Base-by-base conservation (phyloP, 345 rosid species). In the Melastoma malabathricum region DNA sequence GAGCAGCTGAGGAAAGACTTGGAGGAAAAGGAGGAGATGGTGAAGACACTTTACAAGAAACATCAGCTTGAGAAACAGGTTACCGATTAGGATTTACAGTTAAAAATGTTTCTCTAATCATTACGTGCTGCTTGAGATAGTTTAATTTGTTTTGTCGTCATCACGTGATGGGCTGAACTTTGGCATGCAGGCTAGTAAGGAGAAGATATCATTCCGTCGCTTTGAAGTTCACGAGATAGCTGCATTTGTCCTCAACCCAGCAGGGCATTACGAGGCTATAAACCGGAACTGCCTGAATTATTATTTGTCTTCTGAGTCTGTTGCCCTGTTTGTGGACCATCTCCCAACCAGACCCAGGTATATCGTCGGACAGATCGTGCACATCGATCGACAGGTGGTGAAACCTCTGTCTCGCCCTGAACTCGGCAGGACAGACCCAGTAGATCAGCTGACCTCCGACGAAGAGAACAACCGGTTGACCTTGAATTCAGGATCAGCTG, bases 1-100 rank as follows among this genome's bases (percentile, higher is more conserved):
- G 94, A 81, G 67, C 78, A 70, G 65, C 81, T 87, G 47, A 75
- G 63, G 65, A 88, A 83, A 73, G 95, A 88, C 41, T 53, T 88
- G 63, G 85, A 81, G 51, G 95, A 76, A 56, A 88, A 88, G 74
- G 78, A 80, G 56, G 92, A 85, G 71, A 73, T 81, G 51, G 77
- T 79, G 52, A 75, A 83, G 66, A 78, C 86, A n/a, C 55, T 88
- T 63, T 85, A 76, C 63, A 67, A 81, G 19, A 93, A 88, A 71
- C 97, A 75, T 68, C 97, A 84, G 69, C 84, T 74, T 55, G 97
- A 84, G 78, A 88, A 88, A 72, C 99, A 88, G 99, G 99, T 93
- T 68, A 34, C 9, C 12, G 2, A 34, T 34, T 9, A 8, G 12
- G 12, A 34, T 6, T 34, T 34, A 34, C 10, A 7, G 41, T 34